Evolutionary conservation across 768 basidiomycete genomes (phyloP).

Genomic region (Amanita rubescens): DNA sequence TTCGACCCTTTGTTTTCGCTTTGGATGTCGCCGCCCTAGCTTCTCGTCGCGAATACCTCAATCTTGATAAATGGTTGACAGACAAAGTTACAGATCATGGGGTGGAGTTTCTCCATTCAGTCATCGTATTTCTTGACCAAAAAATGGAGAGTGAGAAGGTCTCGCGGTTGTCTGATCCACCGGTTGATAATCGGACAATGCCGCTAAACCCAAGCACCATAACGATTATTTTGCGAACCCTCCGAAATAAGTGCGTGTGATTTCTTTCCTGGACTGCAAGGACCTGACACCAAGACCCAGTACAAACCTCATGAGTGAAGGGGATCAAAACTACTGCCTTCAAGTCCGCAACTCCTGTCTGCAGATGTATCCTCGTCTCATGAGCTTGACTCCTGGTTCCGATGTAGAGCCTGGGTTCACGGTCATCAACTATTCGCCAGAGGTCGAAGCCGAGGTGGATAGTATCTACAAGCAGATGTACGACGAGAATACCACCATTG

Average conservation of each 20-base stretch:
- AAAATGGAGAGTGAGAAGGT: slow-evolving; percentile 90
- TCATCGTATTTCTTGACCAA: slow-evolving; percentile 83
- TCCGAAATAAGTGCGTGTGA: slow-evolving; percentile 68
- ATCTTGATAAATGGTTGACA: slow-evolving; percentile 94
- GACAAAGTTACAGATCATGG: slow-evolving; percentile 81
- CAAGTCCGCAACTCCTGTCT: slow-evolving; percentile 91
- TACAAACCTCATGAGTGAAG: slow-evolving; percentile 64
- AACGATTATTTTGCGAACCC: slow-evolving; percentile 84
- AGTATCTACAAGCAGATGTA: slow-evolving; percentile 98
- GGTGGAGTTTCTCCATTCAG: slow-evolving; percentile 77
- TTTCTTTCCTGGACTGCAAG: not conserved
- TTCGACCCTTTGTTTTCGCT: slow-evolving; percentile 82
- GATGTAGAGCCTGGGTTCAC: slow-evolving; percentile 89
- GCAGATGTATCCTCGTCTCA: slow-evolving; percentile 92
- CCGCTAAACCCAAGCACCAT: slow-evolving; percentile 82
- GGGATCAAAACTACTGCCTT: slow-evolving; percentile 79
- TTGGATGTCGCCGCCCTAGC: slow-evolving; percentile 93
- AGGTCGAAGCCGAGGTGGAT: slow-evolving; percentile 91
- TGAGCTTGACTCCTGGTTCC: slow-evolving; percentile 82
- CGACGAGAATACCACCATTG: slow-evolving; percentile 88
- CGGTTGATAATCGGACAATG: slow-evolving; percentile 76
- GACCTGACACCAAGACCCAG: slow-evolving; percentile 27
- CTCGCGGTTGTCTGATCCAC: slow-evolving; percentile 68
- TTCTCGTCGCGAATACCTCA: slow-evolving; percentile 87
- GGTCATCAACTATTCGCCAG: slow-evolving; percentile 80